Conservation (phyloP, 352 stramenopile species). For the Phytophthora crassamura region DNA sequence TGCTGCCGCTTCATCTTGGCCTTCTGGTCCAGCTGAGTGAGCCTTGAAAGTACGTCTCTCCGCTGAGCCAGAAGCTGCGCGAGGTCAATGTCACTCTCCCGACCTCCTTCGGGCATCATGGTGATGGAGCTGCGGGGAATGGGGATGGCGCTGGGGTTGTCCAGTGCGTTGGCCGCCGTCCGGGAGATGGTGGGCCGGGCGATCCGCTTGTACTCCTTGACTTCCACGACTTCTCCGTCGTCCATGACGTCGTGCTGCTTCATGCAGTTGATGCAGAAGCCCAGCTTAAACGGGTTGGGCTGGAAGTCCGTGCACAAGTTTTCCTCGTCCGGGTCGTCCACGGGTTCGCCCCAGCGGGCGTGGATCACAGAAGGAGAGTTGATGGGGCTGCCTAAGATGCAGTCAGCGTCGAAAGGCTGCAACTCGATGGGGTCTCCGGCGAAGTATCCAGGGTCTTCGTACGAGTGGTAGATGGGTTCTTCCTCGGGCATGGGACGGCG, state of each 20-base stretch:
- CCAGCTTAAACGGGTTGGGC: slow-evolving; percentile 86
- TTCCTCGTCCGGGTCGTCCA: slow-evolving; percentile 85
- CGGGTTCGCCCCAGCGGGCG: slow-evolving; percentile 83
- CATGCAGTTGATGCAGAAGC: slow-evolving; percentile 91
- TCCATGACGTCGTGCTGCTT: slow-evolving; percentile 88
- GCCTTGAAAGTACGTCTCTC: slow-evolving; percentile 77
- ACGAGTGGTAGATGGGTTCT: slow-evolving; percentile 74
- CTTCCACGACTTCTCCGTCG: slow-evolving; percentile 63
- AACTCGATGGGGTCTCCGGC: slow-evolving; percentile 56
- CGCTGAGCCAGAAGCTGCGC: slow-evolving; percentile 74
- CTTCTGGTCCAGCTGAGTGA: slow-evolving; percentile 62
- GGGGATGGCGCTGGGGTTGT: slow-evolving; percentile 74
- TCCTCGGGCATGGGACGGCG: slow-evolving; percentile 38
- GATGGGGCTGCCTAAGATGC: slow-evolving; percentile 75
- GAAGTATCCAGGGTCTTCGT: slow-evolving; percentile 82
- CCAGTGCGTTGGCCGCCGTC: slow-evolving; percentile 78
- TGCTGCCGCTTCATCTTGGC: slow-evolving; percentile 58
- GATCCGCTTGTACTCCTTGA: slow-evolving; percentile 89
- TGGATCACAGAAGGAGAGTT: slow-evolving; percentile 86
- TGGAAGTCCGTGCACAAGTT: slow-evolving; percentile 81
- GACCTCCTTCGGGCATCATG: slow-evolving; percentile 40
- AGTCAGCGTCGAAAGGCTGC: slow-evolving; percentile 79
- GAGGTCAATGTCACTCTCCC: slow-evolving; percentile 87
- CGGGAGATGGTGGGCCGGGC: slow-evolving; percentile 71
- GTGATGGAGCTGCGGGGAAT: slow-evolving; percentile 39